Conservation (phyloP, 2,329 filamentous ascomycete species). For the Shiraia sp. region DNA sequence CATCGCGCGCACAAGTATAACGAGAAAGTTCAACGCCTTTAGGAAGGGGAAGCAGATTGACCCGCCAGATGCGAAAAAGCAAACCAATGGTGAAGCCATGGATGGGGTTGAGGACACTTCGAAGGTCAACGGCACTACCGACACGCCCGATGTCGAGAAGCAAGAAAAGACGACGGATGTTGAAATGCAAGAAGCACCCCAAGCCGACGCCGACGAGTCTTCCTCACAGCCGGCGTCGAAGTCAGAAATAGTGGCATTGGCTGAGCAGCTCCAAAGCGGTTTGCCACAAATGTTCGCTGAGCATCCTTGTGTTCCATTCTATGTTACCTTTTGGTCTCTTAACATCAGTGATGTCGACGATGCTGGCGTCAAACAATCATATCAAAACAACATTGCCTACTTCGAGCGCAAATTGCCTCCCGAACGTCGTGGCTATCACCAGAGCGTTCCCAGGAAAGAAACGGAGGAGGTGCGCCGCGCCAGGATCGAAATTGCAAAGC, state of each 20-base stretch:
- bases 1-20: conserved; percentile 75
- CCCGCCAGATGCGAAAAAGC: conserved; percentile 7
- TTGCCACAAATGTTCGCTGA: conserved; percentile 68
- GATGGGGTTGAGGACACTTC: conserved; percentile 22
- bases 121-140: conserved; percentile 5
- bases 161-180: conserved; percentile 30
- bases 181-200: conserved; percentile 46
- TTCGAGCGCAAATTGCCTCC: conserved; percentile 22
- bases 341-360: conserved; percentile 75
- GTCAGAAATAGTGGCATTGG: conserved; percentile 73
- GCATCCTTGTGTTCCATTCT: conserved; percentile 78
- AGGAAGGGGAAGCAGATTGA: conserved; percentile 37
- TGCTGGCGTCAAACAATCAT: conserved; percentile 67
- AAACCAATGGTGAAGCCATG: conserved; percentile 57
- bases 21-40: conserved; percentile 44
- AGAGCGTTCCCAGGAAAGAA: conserved; percentile 47
- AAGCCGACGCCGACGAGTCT: background rate
- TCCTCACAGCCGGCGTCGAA: conserved; percentile 52
- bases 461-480: conserved; percentile 69
- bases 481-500: conserved; percentile 70
- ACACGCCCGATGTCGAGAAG: background rate
- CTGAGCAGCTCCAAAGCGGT: conserved; percentile 66
- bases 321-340: conserved; percentile 89
- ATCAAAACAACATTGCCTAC: conserved; percentile 70
- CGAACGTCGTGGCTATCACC: conserved; percentile 64